Evolutionary conservation across 169 alveolate genomes (phyloP).

Genomic region (Plasmodium coatneyi): DNA sequence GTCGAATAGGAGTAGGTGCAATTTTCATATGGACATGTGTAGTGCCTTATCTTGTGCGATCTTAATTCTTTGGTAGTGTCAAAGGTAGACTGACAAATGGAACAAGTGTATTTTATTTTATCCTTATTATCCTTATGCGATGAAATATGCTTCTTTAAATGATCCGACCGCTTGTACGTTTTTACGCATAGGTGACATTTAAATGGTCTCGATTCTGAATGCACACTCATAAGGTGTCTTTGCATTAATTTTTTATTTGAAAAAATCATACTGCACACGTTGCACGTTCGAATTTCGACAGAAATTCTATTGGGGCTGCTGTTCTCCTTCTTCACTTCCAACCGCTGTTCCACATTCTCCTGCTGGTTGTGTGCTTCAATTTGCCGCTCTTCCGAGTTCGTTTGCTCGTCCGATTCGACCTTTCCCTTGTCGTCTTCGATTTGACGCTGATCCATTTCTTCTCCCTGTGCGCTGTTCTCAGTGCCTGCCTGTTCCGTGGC

Average conservation of each 20-base stretch:
- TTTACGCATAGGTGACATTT: constrained; percentile 77
- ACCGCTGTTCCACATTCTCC: background rate
- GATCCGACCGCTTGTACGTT: constrained; percentile 80
- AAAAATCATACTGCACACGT: constrained; percentile 57
- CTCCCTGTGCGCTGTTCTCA: background rate
- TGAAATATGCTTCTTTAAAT: constrained; percentile 77
- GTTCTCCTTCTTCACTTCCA: background rate
- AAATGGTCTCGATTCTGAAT: constrained; percentile 58
- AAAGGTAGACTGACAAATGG: constrained; percentile 30
- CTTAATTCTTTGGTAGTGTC: constrained; percentile 43
- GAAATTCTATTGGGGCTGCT: constrained; percentile 1
- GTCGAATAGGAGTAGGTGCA: constrained; percentile 66
- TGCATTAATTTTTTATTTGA: constrained; percentile 69
- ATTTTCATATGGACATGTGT: constrained; percentile 75
- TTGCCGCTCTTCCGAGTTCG: background rate
- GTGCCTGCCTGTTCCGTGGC: background rate
- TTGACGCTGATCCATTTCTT: background rate
- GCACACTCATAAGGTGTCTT: constrained; percentile 72
- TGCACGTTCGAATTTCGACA: constrained; percentile 48
- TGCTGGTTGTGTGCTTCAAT: background rate
- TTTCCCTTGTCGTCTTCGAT: background rate
- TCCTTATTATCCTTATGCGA: constrained; percentile 67
- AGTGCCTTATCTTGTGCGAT: constrained; percentile 24
- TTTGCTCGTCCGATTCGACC: too few relatives aligned
- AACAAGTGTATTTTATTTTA: constrained; percentile 34